phyloP scores from a whole-genome alignment of 768 basidiomycete species.

The Boletus sp. region DNA sequence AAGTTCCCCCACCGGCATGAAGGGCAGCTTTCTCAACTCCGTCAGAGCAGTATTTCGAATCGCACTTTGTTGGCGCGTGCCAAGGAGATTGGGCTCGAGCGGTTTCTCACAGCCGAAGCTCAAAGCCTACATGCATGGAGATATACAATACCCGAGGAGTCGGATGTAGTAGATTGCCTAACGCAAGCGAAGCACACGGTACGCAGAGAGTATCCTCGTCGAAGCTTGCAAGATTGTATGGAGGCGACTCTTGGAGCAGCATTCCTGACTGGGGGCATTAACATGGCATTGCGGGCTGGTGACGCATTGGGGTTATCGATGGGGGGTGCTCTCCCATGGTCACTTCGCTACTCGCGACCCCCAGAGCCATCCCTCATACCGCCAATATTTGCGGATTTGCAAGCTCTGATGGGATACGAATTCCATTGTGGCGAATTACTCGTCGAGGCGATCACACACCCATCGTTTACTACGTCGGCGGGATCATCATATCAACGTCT shows the following conservation, averaged over 20 bases:
- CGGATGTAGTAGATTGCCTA: conserved; percentile 33
- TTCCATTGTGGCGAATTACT: conserved; percentile 64
- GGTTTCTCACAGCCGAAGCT: conserved; percentile 59
- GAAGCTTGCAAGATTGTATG: conserved; percentile 85
- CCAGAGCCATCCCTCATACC: conserved; percentile 37
- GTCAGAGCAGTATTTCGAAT: conserved; percentile 67
- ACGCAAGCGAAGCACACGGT: conserved; percentile 29
- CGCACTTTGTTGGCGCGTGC: conserved; percentile 65
- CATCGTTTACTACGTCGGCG: conserved; percentile 57
- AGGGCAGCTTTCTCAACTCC: conserved; percentile 70
- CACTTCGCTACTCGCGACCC: conserved; percentile 45
- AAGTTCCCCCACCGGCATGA: conserved; percentile 76
- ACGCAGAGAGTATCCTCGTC: conserved; percentile 53
- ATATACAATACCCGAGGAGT: conserved; percentile 40
- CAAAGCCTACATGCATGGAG: conserved; percentile 57
- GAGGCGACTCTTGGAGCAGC: conserved; percentile 81
- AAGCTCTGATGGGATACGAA: conserved; percentile 64
- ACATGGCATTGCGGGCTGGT: conserved; percentile 63
- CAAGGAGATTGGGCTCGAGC: conserved; percentile 58
- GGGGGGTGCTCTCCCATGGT: conserved; percentile 71
- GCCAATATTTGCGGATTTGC: conserved; percentile 49
- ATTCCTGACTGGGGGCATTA: conserved; percentile 69
- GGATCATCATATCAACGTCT: conserved; percentile 77
- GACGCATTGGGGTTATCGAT: conserved; percentile 64
- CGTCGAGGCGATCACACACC: conserved; percentile 81